Evolutionary conservation across 2,329 filamentous ascomycete genomes (phyloP), one percentile per base, ranked within the genome.

Genomic region (Verticillium nubilum): DNA sequence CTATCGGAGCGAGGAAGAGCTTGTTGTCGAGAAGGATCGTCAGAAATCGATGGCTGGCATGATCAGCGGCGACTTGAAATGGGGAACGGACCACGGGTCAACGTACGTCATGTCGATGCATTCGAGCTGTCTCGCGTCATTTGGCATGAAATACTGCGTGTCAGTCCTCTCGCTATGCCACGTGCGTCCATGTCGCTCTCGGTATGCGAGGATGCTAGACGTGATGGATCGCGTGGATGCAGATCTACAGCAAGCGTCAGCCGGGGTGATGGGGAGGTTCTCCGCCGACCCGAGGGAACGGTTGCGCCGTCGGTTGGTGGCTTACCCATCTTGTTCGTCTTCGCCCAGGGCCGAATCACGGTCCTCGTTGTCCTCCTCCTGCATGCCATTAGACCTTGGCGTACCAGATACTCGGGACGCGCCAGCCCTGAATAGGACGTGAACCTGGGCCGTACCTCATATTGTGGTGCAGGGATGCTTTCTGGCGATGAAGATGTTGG

Each of bases 121-220:
- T 15, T 63, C 58, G 35, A 62, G 61, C 19, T 63, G 61, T 28
- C 56, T 52, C 29, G 59, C 50, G 25, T 63, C 61, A 2, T 61
- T 61, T 2, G 61, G 61, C 0, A 58, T 54, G 58, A 60, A 63
- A 58, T 63, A 63, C 10, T 62, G 60, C 5, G 61, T 62, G 42
- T 50, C 42, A 2, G 58, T 57, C 13, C 59, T 56, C 2, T 58
- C 60, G 2, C 52, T 52, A 7, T 59, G 53, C 28, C 61, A 63
- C 12, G 59, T 61, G 13, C 61, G 61, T 2, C 61, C 61, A 33
- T 63, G 58, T 13, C 61, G 52, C 17, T 55, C 52, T 5, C 61
- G 59, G 27, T 63, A 61, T 28, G 58, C 56, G 50, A 59, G 55
- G 35, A 63, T 58, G 33, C 60, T 62, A 33, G 57, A 57, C 5